Evolutionary conservation across 768 basidiomycete species (phyloP).

Genomic region (Omphalotus guepiniiformis): DNA sequence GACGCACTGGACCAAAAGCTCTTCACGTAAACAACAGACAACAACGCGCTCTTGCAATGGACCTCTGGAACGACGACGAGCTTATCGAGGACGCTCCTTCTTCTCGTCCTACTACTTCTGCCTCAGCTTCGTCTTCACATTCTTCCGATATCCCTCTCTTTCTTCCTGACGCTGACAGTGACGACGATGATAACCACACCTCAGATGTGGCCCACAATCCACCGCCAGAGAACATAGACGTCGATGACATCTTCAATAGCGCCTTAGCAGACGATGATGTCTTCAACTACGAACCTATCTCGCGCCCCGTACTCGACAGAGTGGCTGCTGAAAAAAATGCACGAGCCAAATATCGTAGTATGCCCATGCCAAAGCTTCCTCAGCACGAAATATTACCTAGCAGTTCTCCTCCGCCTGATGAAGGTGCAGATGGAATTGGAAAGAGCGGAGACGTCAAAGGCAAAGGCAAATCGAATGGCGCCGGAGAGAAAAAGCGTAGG

Average conservation of each 20-base stretch:
- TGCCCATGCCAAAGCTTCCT: slow-evolving; percentile 19
- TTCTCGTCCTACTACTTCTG: slow-evolving; percentile 9
- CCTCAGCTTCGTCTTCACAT: neutral
- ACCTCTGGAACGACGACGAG: slow-evolving; percentile 57
- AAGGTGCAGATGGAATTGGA: slow-evolving; percentile 23
- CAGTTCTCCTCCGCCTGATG: slow-evolving; percentile 35
- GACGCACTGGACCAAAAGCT: slow-evolving; percentile 5
- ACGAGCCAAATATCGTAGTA: slow-evolving; percentile 40
- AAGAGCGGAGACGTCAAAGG: slow-evolving; percentile 21
- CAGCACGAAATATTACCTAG: slow-evolving; percentile 47
- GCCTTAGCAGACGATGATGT: slow-evolving; percentile 35
- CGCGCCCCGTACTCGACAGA: slow-evolving; percentile 40
- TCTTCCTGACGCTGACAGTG: slow-evolving; percentile 55
- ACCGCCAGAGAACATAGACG: slow-evolving; percentile 41
- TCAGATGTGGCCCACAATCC: slow-evolving; percentile 27
- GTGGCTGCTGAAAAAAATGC: slow-evolving; percentile 54
- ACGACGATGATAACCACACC: slow-evolving; percentile 25
- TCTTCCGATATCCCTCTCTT: slow-evolving; percentile 38
- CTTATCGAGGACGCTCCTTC: slow-evolving; percentile 19
- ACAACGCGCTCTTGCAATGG: slow-evolving; percentile 19
- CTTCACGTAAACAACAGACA: slow-evolving; percentile 7
- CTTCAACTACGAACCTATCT: slow-evolving; percentile 41
- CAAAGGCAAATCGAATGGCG: slow-evolving; percentile 20
- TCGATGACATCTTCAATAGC: slow-evolving; percentile 37
- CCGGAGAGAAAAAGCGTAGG: slow-evolving; percentile 44